phyloP scores from a whole-genome alignment of 176 grass and related monocot genomes.

The Aegilops sharonensis region DNA sequence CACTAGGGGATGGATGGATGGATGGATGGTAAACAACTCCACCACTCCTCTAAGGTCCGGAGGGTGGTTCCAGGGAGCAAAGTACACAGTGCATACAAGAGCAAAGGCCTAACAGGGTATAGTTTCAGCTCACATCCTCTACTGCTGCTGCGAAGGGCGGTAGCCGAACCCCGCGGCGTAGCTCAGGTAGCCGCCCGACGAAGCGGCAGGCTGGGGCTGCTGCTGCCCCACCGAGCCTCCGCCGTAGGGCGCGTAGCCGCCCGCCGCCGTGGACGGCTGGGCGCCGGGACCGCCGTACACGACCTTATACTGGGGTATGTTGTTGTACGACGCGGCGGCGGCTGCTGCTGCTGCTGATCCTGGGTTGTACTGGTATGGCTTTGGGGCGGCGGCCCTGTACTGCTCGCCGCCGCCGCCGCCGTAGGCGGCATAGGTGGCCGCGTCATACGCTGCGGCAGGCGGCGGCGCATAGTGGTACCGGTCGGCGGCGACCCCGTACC shows the following conservation, averaged over 20 bases:
- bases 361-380: constrained; percentile 18
- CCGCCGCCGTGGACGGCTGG: background rate
- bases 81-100: background rate
- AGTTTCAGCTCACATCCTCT: background rate
- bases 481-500: constrained; percentile 9
- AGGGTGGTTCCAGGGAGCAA: background rate
- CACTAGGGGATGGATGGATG: background rate
- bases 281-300: constrained; percentile 22
- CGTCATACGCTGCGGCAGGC: constrained; percentile 26
- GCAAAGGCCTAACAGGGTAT: background rate
- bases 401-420: background rate
- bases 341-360: background rate
- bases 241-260: constrained; percentile 16
- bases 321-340: background rate
- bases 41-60: background rate
- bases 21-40: background rate
- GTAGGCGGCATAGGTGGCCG: constrained; percentile 33
- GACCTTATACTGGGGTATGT: constrained; percentile 32
- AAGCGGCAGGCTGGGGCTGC: constrained; percentile 10
- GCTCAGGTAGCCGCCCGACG: background rate
- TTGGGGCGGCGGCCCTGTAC: constrained; percentile 8
- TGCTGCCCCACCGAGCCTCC: background rate
- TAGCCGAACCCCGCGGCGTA: background rate
- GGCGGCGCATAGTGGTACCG: constrained; percentile 35
- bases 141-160: background rate